Percentiles rank a stretch among this genome's conserved stretches.
These are phyloP conservation scores for Aureobasidium mangrovei DNA, from an alignment of 2,329 filamentous ascomycete genomes.

Conservation along the genomic window DNA sequence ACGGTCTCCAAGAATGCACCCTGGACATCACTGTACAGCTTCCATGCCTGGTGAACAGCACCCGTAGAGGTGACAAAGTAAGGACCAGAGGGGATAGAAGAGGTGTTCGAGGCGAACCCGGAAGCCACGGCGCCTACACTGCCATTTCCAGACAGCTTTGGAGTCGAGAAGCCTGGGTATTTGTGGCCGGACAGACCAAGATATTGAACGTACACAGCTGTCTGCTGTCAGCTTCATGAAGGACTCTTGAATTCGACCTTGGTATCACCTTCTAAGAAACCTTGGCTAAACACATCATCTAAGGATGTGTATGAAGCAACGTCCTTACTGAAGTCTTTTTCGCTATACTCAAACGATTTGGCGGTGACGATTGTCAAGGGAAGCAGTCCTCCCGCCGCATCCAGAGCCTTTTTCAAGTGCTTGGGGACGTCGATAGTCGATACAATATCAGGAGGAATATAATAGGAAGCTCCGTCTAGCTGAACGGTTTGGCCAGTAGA, in stretches of 20 bases:
- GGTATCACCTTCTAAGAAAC: constrained; percentile 29
- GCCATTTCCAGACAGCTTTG: constrained; percentile 4
- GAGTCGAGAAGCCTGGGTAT: constrained; percentile 11
- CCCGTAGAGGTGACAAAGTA: constrained; percentile 43
- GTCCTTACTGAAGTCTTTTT: constrained; percentile 19
- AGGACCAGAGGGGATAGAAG: constrained; percentile 36
- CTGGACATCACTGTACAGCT: constrained; percentile 42
- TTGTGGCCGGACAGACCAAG: not conserved
- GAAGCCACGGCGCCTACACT: constrained; percentile 15
- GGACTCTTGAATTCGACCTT: no score
- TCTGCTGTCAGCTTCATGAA: not conserved
- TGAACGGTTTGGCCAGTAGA: constrained; percentile 34
- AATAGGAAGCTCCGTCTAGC: constrained; percentile 33
- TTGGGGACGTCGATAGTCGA: constrained; percentile 23
- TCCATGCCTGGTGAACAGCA: constrained; percentile 40
- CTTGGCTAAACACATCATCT: constrained; percentile 36
- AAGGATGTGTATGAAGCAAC: constrained; percentile 24
- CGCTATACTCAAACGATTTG: constrained; percentile 20
- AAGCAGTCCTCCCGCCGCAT: constrained; percentile 24
- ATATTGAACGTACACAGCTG: constrained; percentile 17
- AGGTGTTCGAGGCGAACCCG: constrained; percentile 16
- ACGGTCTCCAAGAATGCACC: constrained; percentile 43
- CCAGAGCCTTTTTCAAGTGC: constrained; percentile 18
- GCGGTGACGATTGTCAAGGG: constrained; percentile 33
- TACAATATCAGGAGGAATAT: constrained; percentile 31